Evolutionary conservation across 768 basidiomycete genomes (phyloP).

Genomic region (Favolaschia claudopus): DNA sequence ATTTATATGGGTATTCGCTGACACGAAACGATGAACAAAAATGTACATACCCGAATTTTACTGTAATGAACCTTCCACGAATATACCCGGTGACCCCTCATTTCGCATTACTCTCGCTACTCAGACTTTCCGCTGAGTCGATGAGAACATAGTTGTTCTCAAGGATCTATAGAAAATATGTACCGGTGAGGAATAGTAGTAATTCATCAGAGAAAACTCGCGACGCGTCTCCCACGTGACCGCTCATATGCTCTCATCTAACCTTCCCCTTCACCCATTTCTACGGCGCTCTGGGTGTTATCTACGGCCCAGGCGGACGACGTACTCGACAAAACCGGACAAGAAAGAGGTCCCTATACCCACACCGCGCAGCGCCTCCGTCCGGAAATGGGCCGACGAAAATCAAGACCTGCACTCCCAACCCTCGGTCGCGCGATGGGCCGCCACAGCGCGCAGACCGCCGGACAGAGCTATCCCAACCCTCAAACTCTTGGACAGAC

Average conservation of each 20-base stretch:
- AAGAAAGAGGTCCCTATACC: background rate
- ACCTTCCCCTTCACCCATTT: slow-evolving; percentile 9
- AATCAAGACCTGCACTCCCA: slow-evolving; percentile 12
- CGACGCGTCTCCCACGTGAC: too few species aligned
- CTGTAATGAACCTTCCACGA: background rate
- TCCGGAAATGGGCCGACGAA: slow-evolving; percentile 22
- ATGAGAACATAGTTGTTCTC: too few species aligned
- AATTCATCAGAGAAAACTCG: too few species aligned
- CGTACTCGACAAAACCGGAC: slow-evolving; percentile 24
- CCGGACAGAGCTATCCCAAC: slow-evolving; percentile 28
- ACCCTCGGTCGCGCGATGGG: slow-evolving; percentile 26
- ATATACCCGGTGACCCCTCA: too few species aligned
- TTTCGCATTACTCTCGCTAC: too few species aligned
- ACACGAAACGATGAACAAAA: too few species aligned
- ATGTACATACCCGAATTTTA: too few species aligned
- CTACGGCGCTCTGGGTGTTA: slow-evolving; percentile 17
- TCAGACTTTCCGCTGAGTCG: too few species aligned
- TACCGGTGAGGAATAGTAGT: too few species aligned
- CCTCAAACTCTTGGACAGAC: slow-evolving; percentile 54
- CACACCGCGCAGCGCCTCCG: slow-evolving; percentile 8
- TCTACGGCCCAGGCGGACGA: slow-evolving; percentile 5
- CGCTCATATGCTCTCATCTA: slow-evolving; percentile 15
- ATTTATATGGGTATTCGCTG: slow-evolving; percentile 21
- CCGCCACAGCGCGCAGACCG: slow-evolving; percentile 24
- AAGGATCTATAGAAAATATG: too few species aligned